phyloP scores from a whole-genome alignment of 352 stramenopile genomes.

The Blastocystis sp. region DNA sequence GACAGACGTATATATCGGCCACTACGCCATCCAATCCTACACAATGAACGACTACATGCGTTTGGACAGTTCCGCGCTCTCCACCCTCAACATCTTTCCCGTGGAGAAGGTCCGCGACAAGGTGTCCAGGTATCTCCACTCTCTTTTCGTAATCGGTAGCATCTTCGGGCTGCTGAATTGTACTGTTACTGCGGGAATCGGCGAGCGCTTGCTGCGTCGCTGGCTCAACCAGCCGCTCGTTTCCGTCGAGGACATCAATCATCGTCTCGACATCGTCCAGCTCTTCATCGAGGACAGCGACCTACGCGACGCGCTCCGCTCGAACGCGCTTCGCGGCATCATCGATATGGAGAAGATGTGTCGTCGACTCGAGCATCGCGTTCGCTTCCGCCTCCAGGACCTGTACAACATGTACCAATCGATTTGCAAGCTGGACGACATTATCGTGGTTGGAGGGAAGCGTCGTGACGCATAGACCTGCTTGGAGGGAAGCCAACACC shows the following conservation, averaged over 20 bases:
- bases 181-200: constrained; percentile 58
- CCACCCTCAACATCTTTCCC: constrained; percentile 89
- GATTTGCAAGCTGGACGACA: constrained; percentile 45
- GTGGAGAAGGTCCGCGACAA: constrained; percentile 78
- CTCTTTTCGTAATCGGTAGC: not conserved
- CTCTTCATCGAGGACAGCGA: constrained; percentile 87
- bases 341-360: constrained; percentile 77
- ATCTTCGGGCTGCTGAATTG: constrained; percentile 66
- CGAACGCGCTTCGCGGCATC: constrained; percentile 66
- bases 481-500: not conserved
- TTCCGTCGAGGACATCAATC: constrained; percentile 83
- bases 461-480: not conserved
- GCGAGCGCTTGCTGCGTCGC: constrained; percentile 85
- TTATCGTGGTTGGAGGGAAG: not conserved
- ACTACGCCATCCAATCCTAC: constrained; percentile 49
- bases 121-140: constrained; percentile 71
- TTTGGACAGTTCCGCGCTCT: constrained; percentile 88
- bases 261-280: constrained; percentile 88
- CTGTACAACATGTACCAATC: constrained; percentile 57
- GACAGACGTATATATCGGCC: constrained; percentile 31
- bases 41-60: constrained; percentile 83
- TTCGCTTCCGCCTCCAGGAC: constrained; percentile 47
- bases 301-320: constrained; percentile 82
- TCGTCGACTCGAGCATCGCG: constrained; percentile 15
- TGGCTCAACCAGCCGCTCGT: constrained; percentile 95